These are phyloP conservation scores for Cornus florida DNA, from an alignment of 148 eudicot species.

Conservation along the genomic window DNA sequence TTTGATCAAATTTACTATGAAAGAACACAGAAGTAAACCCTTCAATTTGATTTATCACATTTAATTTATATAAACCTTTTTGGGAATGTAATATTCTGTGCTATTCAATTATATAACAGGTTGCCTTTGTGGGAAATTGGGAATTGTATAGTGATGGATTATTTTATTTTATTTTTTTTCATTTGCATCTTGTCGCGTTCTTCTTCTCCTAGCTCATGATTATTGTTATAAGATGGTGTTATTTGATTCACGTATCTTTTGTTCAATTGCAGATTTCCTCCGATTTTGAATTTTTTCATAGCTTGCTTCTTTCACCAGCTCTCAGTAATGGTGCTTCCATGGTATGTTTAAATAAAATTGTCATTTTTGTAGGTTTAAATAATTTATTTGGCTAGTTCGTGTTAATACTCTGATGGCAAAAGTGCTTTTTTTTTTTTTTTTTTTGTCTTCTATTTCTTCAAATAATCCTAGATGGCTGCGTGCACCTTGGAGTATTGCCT, in stretches of 20 bases:
- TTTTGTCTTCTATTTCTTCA: background rate
- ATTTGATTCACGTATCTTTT: constrained; percentile 2
- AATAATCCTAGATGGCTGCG: constrained; percentile 50
- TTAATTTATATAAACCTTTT: background rate
- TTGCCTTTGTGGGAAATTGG: background rate
- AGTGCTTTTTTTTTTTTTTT: too few relatives aligned
- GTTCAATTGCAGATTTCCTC: constrained; percentile 66
- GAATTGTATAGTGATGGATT: background rate
- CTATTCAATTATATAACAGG: background rate
- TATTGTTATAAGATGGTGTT: background rate
- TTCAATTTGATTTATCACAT: background rate
- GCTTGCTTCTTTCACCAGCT: constrained; percentile 65
- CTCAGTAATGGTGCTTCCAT: constrained; percentile 25
- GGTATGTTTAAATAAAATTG: constrained; percentile 38
- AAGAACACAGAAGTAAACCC: background rate
- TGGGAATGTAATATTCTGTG: background rate
- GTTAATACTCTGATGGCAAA: background rate
- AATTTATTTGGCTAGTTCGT: background rate
- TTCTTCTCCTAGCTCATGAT: background rate
- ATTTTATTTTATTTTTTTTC: background rate
- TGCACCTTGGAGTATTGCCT: constrained; percentile 73
- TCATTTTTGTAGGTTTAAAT: constrained; percentile 1
- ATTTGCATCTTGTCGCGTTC: background rate
- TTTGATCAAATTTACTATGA: background rate
- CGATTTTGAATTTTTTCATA: constrained; percentile 75